These are phyloP conservation scores for Deinandra increscens DNA, from an alignment of 129 eudicot genomes.

Conservation along the genomic window DNA sequence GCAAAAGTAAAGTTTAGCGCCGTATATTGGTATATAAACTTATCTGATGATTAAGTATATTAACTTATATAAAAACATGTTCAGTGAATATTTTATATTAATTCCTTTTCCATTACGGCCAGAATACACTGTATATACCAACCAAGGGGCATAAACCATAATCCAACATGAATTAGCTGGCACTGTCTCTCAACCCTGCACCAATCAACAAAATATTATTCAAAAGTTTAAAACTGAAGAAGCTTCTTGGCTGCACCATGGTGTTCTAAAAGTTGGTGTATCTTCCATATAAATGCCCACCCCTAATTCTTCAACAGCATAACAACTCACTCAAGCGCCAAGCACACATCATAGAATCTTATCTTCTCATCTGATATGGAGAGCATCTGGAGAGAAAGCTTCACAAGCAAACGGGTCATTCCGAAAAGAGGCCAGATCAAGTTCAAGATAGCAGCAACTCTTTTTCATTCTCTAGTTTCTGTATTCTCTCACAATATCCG, in stretches of 20 bases:
- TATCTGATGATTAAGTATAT: not conserved
- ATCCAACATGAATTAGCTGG: constrained; percentile 27
- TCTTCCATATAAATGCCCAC: constrained; percentile 28
- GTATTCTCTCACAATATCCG: constrained; percentile 27
- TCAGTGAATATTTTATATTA: not conserved
- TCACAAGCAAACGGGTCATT: constrained; percentile 36
- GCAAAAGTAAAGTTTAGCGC: too few species aligned
- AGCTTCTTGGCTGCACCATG: constrained; percentile 26
- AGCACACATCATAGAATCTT: not conserved
- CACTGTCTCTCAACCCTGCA: constrained; percentile 27
- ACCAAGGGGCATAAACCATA: not conserved
- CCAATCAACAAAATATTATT: constrained; percentile 19
- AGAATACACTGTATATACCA: not conserved
- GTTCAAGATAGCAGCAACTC: constrained; percentile 49
- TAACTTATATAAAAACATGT: not conserved
- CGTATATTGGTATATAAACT: too few species aligned
- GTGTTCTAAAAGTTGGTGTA: constrained; percentile 8
- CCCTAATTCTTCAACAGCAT: constrained; percentile 8
- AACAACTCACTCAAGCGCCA: not conserved
- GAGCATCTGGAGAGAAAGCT: constrained; percentile 24
- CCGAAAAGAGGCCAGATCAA: constrained; percentile 68
- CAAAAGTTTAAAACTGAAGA: too few species aligned
- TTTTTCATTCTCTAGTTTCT: constrained; percentile 48
- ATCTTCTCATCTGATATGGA: constrained; percentile 14
- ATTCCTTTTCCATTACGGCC: not conserved